Base-by-base conservation (phyloP, 139 green algal species). In the Diplosphaera chodatii region DNA sequence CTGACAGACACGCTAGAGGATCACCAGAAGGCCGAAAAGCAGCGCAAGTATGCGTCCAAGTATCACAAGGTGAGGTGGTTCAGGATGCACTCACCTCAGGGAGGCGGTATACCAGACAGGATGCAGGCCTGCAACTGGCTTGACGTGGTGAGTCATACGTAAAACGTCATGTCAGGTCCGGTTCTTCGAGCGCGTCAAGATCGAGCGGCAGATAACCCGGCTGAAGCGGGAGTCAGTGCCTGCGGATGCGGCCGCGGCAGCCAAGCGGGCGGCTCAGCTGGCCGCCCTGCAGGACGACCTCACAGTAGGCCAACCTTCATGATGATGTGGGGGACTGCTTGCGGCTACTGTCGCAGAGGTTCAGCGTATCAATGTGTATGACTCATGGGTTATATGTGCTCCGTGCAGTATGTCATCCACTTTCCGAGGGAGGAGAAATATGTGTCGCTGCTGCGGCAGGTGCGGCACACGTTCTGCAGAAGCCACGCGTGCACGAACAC, bases 141-240 rank as follows among this genome's bases (percentile, higher is more conserved):
- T n/a, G n/a, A n/a, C n/a, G n/a, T n/a, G n/a, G n/a, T n/a, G n/a
- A n/a, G n/a, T n/a, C n/a, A n/a, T n/a, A n/a, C n/a, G n/a, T n/a
- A n/a, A n/a, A n/a, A n/a, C n/a, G n/a, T n/a, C n/a, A n/a, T n/a
- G n/a, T n/a, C 82, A 93, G 84, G 72, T 96, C 4, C 83, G 85
- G 8, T 96, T 96, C 68, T 96, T 96, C 71, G 91, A 96, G 78
- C 82, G 90, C 0, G 80, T 93, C 0, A 96, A 96, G 74, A 30
- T 96, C 6, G 90, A 94, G 78, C 78, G 91, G 0, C 67, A 71
- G n/a, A 75, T 93, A 25, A 62, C 69, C 20, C 73, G 87, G 40
- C 65, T 94, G 66, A 55, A 87, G 68, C 27, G 37, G 33, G 41
- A 30, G 22, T 56, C 21, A 23, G 48, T 4, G 29, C 28, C 32